Evolutionary conservation across 2,329 filamentous ascomycete genomes (phyloP).

Genomic region (Coniochaeta sp.): DNA sequence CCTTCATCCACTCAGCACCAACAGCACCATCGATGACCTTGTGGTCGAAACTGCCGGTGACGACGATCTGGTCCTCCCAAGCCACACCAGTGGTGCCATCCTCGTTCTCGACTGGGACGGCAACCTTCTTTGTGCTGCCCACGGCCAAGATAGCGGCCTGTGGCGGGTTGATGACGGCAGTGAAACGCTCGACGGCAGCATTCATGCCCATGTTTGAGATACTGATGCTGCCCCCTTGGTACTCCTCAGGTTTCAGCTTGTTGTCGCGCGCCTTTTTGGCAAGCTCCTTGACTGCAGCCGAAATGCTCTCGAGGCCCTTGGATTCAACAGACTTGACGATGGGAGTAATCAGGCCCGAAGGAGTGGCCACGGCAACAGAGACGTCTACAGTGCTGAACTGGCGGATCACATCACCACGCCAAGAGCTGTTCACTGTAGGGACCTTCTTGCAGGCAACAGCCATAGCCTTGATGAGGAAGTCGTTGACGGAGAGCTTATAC

Average conservation of each 20-base stretch:
- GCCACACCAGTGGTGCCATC: conserved; percentile 68
- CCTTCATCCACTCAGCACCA: conserved; percentile 91
- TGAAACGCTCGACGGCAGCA: conserved; percentile 90
- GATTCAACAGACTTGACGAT: conserved; percentile 86
- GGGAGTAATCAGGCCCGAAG: conserved; percentile 89
- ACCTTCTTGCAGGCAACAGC: conserved; percentile 86
- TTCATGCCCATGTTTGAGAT: conserved; percentile 99
- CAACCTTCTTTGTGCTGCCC: conserved; percentile 92
- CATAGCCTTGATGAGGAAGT: conserved; percentile 97
- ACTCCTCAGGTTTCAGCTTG: conserved; percentile 99
- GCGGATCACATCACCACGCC: conserved; percentile 84
- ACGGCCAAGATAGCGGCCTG: conserved; percentile 94
- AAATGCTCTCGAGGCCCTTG: conserved; percentile 84
- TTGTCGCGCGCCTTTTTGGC: conserved; percentile 92
- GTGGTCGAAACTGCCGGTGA: conserved; percentile 97
- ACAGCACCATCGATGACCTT: conserved; percentile 96
- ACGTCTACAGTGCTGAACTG: conserved; percentile 92
- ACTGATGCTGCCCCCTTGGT: conserved; percentile 97
- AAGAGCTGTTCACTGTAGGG: conserved; percentile 90
- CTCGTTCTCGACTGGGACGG: conserved; percentile 76
- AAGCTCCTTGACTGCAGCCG: conserved; percentile 84
- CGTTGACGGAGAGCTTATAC: conserved; percentile 99
- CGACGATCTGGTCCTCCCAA: conserved; percentile 95
- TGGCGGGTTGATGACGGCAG: conserved; percentile 97
- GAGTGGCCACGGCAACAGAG: conserved; percentile 90